These are phyloP conservation scores for Phycomyces nitens DNA, from an alignment of 192 early-diverging fungal genomes.

Conservation along the genomic window DNA sequence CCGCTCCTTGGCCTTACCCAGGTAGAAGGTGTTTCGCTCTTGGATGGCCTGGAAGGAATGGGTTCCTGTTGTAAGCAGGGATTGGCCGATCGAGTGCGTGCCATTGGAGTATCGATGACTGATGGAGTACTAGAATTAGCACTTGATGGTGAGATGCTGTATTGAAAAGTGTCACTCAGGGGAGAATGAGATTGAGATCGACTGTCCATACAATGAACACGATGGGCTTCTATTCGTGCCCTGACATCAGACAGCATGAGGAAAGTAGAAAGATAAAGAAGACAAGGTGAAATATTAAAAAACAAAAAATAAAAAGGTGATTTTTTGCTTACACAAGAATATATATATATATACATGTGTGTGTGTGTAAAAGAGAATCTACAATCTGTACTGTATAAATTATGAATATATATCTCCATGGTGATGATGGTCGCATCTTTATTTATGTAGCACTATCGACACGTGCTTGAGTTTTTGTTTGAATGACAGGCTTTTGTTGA, in stretches of 20 bases:
- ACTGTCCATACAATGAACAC: not conserved
- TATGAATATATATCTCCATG: no score
- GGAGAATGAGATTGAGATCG: not conserved
- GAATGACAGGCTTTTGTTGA: not conserved
- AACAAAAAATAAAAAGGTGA: not conserved
- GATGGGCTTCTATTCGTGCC: slow-evolving; percentile 1
- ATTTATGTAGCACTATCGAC: not conserved
- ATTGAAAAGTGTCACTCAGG: not conserved
- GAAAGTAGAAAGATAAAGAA: not conserved
- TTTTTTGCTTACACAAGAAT: no score
- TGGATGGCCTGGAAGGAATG: not conserved
- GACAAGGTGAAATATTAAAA: not conserved
- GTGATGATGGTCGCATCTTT: no score
- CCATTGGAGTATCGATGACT: not conserved
- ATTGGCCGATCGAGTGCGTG: not conserved
- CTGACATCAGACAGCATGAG: slow-evolving; percentile 1
- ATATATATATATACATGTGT: no score
- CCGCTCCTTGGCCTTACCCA: not conserved
- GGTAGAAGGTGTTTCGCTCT: not conserved
- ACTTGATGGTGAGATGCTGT: not conserved
- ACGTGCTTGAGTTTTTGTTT: not conserved
- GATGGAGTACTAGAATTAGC: not conserved
- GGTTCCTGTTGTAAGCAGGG: not conserved
- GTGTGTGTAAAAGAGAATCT: no score
- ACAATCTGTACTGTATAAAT: no score